A percentile compares a stretch with the other conserved stretches of the same genome.
Evolutionary conservation across 192 early-diverging fungal genomes (phyloP).

Genomic region (Rhizophagus sp.): DNA sequence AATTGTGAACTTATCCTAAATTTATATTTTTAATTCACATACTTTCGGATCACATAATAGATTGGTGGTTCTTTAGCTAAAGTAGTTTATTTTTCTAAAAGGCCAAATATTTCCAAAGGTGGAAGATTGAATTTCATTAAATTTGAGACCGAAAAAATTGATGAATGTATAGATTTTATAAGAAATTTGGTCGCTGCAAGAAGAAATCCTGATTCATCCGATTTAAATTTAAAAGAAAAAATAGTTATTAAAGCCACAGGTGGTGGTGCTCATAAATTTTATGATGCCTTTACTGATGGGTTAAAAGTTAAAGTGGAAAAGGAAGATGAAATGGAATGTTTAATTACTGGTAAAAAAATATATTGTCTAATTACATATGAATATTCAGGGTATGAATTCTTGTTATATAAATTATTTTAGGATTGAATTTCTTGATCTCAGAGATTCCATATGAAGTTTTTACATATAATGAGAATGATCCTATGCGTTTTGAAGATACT

Average conservation of each 20-base stretch:
- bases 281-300: constrained; percentile 60
- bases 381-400: neutral
- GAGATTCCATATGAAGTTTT: constrained; percentile 94
- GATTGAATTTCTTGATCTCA: constrained; percentile 89
- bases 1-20: too few relatives aligned
- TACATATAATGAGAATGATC: constrained; percentile 79
- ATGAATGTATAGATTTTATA: constrained; percentile 87
- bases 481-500: constrained; percentile 58
- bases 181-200: constrained; percentile 54
- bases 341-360: constrained; percentile 58
- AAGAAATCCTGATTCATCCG: neutral
- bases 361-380: neutral
- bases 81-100: constrained; percentile 68
- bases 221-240: constrained; percentile 29
- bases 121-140: constrained; percentile 91
- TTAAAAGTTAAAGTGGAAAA: constrained; percentile 71
- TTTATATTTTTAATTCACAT: neutral
- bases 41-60: constrained; percentile 27
- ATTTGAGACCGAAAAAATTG: constrained; percentile 92
- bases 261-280: constrained; percentile 83
- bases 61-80: constrained; percentile 78
- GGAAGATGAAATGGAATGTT: constrained; percentile 94
- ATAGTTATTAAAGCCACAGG: constrained; percentile 83
- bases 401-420: constrained; percentile 33
- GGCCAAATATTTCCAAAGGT: constrained; percentile 52